A percentile compares a stretch with the other conserved stretches of the same genome.
Evolutionary conservation across 2,329 filamentous ascomycete species (phyloP).

Genomic region (Sordariomycetes sp.): DNA sequence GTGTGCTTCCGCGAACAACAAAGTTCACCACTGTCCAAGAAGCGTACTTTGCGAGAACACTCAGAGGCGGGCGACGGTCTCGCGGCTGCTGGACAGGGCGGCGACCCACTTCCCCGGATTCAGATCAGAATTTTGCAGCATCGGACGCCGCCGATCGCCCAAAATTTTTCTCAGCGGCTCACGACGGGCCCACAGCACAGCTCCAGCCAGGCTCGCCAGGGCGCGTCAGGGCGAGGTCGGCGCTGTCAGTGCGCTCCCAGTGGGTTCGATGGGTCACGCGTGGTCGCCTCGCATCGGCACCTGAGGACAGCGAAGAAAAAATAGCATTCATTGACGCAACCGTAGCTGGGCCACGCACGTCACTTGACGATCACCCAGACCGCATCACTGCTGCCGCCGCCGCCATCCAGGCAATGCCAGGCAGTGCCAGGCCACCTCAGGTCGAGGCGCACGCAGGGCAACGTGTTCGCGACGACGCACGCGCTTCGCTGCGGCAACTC

Average conservation of each 20-base stretch:
- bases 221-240: too few relatives aligned
- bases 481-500: neutral
- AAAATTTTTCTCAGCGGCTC: neutral
- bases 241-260: too few relatives aligned
- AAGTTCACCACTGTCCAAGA: neutral
- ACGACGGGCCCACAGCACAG: neutral
- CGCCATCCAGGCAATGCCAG: neutral
- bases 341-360: too few relatives aligned
- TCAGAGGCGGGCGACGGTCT: neutral
- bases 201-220: too few relatives aligned
- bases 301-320: too few relatives aligned
- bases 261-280: too few relatives aligned
- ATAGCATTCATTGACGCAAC: too few relatives aligned
- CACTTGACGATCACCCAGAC: neutral
- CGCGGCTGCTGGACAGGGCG: neutral
- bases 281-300: conserved; percentile 1
- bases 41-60: neutral
- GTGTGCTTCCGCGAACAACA: neutral
- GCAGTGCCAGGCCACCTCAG: neutral
- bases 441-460: neutral
- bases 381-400: neutral
- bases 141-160: neutral
- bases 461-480: neutral
- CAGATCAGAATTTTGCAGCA: too few relatives aligned
- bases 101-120: conserved; percentile 1